Evolutionary conservation across 148 eudicot species (phyloP), one percentile per base, ranked within the genome.

Genomic region (Heliosperma pusillum): DNA sequence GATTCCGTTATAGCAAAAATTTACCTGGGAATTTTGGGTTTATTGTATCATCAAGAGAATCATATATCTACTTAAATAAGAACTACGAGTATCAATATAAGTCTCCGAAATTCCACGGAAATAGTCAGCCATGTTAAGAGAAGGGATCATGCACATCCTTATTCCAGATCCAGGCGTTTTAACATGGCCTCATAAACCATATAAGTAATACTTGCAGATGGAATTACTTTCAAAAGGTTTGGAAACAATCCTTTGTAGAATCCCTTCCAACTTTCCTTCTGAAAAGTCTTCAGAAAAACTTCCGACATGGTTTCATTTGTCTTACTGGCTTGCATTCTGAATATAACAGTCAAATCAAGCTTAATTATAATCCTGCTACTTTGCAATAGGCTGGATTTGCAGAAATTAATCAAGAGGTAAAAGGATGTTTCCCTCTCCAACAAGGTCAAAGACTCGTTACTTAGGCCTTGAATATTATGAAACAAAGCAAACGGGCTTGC

Each of bases 181-280:
- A 92, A 92, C 97, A 90, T 91, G 74, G 88, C 81, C 76, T 95
- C 98, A 21, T 92, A 95, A 69, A 89, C 89, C 81, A 95, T 66
- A 76, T 95, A 95, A 3, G 97, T 92, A 76, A 94, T 94, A 80
- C 98, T 90, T 69, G 98, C 98, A 40, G 97, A 85, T 15, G 98
- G 98, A 12, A 94, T 83, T 64, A 94, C 98, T 88, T 94, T 94
- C 64, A 92, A 89, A 65, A 95, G 92, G 86, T 95, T 92, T 10
- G 98, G 98, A 45, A 95, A 83, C 78, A 95, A 87, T 52, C 98
- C 98, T 82, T 95, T 95, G 87, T 95, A 95, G 82, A 92, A 95
- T 70, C 98, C 98, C 65, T 87, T 84, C 22, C 81, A 40, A 50
- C 89, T 89, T 88, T 95, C 98, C 76, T 76, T 78, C 70, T 78